Evolutionary conservation across 2,329 filamentous ascomycete genomes (phyloP).

Genomic region (Neoscytalidium dimidiatum): DNA sequence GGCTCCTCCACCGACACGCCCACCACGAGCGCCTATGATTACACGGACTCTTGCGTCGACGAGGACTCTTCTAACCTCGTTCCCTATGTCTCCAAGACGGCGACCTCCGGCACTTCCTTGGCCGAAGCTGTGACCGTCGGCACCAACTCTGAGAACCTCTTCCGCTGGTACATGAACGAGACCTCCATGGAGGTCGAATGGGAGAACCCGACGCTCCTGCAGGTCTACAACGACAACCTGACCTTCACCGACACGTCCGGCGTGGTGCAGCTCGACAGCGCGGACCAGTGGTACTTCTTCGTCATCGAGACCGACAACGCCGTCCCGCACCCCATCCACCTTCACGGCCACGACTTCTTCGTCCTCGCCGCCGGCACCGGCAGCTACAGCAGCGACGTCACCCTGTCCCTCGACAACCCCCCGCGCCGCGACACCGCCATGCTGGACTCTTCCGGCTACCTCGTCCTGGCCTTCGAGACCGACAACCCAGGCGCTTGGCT

Average conservation of each 20-base stretch:
- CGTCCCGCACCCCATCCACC: slow-evolving; percentile 44
- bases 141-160: slow-evolving; percentile 26
- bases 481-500: slow-evolving; percentile 52
- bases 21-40: background rate
- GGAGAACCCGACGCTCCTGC: slow-evolving; percentile 38
- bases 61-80: slow-evolving; percentile 30
- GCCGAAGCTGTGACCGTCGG: slow-evolving; percentile 15
- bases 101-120: slow-evolving; percentile 3
- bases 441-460: slow-evolving; percentile 36
- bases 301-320: slow-evolving; percentile 25
- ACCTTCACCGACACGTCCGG: slow-evolving; percentile 21
- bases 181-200: slow-evolving; percentile 38
- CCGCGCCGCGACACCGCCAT: slow-evolving; percentile 36
- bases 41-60: slow-evolving; percentile 18
- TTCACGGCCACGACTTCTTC: slow-evolving; percentile 41
- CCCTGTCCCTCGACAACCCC: slow-evolving; percentile 40
- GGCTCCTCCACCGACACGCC: slow-evolving; percentile 3
- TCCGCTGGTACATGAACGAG: slow-evolving; percentile 45
- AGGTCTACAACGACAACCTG: slow-evolving; percentile 33
- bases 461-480: slow-evolving; percentile 56
- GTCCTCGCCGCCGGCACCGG: slow-evolving; percentile 38
- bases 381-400: slow-evolving; percentile 31
- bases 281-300: slow-evolving; percentile 18
- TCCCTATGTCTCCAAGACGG: slow-evolving; percentile 36
- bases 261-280: slow-evolving; percentile 39